Evolutionary conservation across 805 yeast species (phyloP).

Genomic region (Hanseniaspora nectarophila): DNA sequence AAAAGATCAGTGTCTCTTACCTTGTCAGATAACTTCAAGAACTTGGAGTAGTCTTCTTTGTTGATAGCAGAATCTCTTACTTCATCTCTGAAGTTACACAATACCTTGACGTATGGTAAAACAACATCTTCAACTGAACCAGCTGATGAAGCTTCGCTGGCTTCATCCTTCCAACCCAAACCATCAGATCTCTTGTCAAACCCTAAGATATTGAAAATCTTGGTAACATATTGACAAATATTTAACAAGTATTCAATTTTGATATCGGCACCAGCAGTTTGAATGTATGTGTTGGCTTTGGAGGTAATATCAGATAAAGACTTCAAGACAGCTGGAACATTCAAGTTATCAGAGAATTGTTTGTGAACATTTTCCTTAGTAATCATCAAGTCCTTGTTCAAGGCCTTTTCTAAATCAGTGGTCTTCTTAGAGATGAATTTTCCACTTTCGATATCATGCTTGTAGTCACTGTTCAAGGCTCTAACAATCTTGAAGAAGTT

Average conservation of each 20-base stretch:
- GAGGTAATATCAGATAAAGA: conserved; percentile 56
- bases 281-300: conserved; percentile 59
- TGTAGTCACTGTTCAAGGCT: conserved; percentile 61
- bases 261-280: conserved; percentile 39
- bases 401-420: conserved; percentile 40
- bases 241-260: conserved; percentile 56
- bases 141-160: conserved; percentile 18
- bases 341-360: conserved; percentile 79
- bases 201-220: conserved; percentile 62
- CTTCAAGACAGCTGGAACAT: conserved; percentile 66
- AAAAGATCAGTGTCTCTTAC: conserved; percentile 63
- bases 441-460: conserved; percentile 38
- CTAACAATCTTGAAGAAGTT: conserved; percentile 82
- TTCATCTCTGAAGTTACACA: conserved; percentile 70
- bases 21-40: conserved; percentile 61
- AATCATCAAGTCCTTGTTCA: conserved; percentile 38
- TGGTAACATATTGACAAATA: conserved; percentile 57
- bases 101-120: conserved; percentile 66
- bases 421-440: conserved; percentile 51
- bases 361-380: conserved; percentile 53
- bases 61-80: conserved; percentile 66
- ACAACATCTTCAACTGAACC: conserved; percentile 49
- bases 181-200: conserved; percentile 56
- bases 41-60: conserved; percentile 37
- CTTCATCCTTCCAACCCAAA: conserved; percentile 65